A percentile compares a stretch with the other conserved stretches of the same genome.
These are phyloP conservation scores for Cichorium intybus DNA, from an alignment of 140 eudicot species.

Conservation along the genomic window DNA sequence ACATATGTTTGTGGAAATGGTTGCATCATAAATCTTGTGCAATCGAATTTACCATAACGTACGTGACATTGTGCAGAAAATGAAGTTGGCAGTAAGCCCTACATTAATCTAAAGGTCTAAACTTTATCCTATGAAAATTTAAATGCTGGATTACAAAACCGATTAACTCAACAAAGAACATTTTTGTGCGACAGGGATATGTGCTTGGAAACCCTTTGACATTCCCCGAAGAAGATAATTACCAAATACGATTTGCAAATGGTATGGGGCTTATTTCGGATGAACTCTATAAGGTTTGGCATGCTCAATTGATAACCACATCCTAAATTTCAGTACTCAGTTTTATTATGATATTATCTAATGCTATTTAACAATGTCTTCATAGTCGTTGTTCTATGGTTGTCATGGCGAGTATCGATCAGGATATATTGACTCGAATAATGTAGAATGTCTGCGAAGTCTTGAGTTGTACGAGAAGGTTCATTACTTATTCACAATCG, in stretches of 20 bases:
- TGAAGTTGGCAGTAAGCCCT: slow-evolving; percentile 35
- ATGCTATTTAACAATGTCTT: neutral
- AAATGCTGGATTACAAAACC: neutral
- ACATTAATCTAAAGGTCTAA: slow-evolving; percentile 48
- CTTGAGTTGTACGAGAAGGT: slow-evolving; percentile 28
- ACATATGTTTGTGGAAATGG: no score
- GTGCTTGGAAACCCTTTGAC: slow-evolving; percentile 46
- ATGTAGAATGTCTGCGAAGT: slow-evolving; percentile 20
- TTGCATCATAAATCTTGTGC: neutral
- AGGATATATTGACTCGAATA: slow-evolving; percentile 22
- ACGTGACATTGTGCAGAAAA: slow-evolving; percentile 29
- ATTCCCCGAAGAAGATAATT: slow-evolving; percentile 13
- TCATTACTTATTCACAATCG: neutral
- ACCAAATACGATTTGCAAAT: slow-evolving; percentile 28
- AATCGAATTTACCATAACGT: neutral
- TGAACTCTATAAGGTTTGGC: slow-evolving; percentile 41
- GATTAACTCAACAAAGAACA: no score
- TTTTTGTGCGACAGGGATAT: slow-evolving; percentile 38
- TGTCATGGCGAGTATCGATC: slow-evolving; percentile 39
- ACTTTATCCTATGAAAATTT: neutral
- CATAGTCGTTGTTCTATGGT: slow-evolving; percentile 13
- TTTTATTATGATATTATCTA: slow-evolving; percentile 17
- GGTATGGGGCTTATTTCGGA: slow-evolving; percentile 53
- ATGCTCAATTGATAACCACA: neutral
- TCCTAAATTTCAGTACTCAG: neutral